A percentile compares a stretch with the other conserved stretches of the same genome.
phyloP scores from a whole-genome alignment of 2,329 filamentous ascomycete species.

The Aspergillus ruber region DNA sequence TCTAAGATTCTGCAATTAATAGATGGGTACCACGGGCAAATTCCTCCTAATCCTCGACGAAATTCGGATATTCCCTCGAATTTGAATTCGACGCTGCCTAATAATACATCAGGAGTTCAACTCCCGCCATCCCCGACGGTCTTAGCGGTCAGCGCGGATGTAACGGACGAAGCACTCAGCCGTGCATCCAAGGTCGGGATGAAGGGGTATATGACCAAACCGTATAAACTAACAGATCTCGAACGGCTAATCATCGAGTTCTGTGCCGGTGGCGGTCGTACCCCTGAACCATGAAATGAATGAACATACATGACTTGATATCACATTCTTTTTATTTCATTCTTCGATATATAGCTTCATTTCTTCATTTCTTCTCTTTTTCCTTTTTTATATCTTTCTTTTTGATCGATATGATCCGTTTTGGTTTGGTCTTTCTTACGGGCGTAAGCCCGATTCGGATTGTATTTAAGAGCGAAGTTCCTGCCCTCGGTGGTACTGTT shows the following conservation, averaged over 20 bases:
- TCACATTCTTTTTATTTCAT: constrained; percentile 1
- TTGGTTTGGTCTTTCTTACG: background rate
- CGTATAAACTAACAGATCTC: constrained; percentile 57
- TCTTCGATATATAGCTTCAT: constrained; percentile 2
- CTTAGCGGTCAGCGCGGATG: constrained; percentile 61
- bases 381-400: constrained; percentile 4
- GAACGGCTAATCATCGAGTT: constrained; percentile 53
- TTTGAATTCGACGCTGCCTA: background rate
- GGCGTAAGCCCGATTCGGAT: too few species aligned
- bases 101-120: background rate
- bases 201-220: constrained; percentile 64
- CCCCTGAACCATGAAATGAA: background rate
- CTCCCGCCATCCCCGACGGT: constrained; percentile 36
- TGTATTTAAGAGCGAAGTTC: background rate
- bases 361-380: constrained; percentile 6
- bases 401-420: constrained; percentile 1
- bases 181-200: constrained; percentile 58
- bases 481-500: background rate
- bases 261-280: constrained; percentile 21
- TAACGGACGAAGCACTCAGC: constrained; percentile 57
- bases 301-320: constrained; percentile 7
- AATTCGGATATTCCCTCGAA: background rate
- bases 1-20: constrained; percentile 54
- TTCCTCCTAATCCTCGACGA: constrained; percentile 10
- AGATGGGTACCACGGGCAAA: constrained; percentile 27